Evolutionary conservation across 192 early-diverging fungal genomes (phyloP), one percentile per base, ranked within the genome.

Genomic region (Coemansia sp.): DNA sequence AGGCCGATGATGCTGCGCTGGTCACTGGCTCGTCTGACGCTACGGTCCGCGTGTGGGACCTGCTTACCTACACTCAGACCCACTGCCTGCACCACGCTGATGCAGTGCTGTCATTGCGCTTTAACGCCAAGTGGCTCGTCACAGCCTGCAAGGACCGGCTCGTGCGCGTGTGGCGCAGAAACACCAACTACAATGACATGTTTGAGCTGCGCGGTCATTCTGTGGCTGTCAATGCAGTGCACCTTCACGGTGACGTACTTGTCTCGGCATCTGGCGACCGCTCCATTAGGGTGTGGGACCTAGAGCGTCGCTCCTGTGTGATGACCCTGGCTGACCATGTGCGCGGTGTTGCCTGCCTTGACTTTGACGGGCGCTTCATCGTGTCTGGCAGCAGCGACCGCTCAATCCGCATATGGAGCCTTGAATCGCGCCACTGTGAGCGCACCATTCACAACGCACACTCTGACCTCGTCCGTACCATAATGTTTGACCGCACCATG

Each of bases 301-400:
- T 95, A 26, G 59, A 67, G 28, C 88, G 88, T 0, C 94, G 93
- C 26, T 62, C 85, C 50, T 87, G 86, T 48, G 33, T 92, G 20
- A 78, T 83, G 38, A 88, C 84, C 33, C 86, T 94, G 42, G 71
- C 75, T 14, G 94, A 91, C 5, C 93, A 97, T 71, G 69, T 73
- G 3, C 86, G 92, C 6, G 94, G 95, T 18, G 86, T 98, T 13
- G 94, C 95, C 0, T 94, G 94, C 63, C 84, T 96, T 6, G 92
- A 94, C 62, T 95, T 90, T 78, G 93, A 98, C 62, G 95, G 93
- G 34, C 82, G 84, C 9, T 73, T 81, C 34, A 92, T 96, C 62
- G 88, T 92, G 9, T 91, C 91, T 28, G 95, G 95, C 24, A 92
- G 90, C 28, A 91, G 88, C 60, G 92, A 93, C 74, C 72, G 84